Percentiles rank a stretch among this genome's conserved stretches.
Evolutionary conservation across 75 land plant species (phyloP).

Genomic region (Sequoia sempervirens): DNA sequence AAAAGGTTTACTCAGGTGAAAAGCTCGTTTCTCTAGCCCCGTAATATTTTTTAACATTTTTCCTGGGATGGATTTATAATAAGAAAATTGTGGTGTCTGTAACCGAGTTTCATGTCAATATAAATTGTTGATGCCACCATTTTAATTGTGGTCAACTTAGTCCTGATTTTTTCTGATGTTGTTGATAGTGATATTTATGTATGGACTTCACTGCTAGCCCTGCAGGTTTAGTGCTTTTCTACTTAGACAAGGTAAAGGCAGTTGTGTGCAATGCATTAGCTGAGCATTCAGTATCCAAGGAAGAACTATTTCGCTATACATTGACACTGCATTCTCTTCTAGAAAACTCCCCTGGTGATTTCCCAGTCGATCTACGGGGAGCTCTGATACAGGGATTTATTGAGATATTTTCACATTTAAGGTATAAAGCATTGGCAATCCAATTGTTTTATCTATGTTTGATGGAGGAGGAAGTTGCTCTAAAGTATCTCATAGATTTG

Average conservation of each 20-base stretch:
- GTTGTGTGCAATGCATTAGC: constrained; percentile 15
- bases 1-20: constrained; percentile 61
- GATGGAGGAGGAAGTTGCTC: neutral
- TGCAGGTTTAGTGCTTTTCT: constrained; percentile 63
- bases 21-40: neutral
- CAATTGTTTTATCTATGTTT: neutral
- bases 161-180: neutral
- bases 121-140: neutral
- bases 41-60: neutral
- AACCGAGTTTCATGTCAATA: neutral
- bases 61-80: neutral
- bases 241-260: constrained; percentile 55
- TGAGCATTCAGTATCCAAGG: constrained; percentile 47
- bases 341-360: constrained; percentile 83
- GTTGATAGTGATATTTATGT: neutral
- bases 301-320: constrained; percentile 65
- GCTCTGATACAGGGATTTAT: constrained; percentile 54
- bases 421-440: constrained; percentile 31
- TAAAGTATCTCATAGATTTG: neutral
- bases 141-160: neutral
- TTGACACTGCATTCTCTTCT: constrained; percentile 64
- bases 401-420: constrained; percentile 53
- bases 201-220: neutral
- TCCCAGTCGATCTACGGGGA: constrained; percentile 49
- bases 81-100: neutral